Conservation (phyloP, 768 basidiomycete genomes). For the Myochromella boudieri region DNA sequence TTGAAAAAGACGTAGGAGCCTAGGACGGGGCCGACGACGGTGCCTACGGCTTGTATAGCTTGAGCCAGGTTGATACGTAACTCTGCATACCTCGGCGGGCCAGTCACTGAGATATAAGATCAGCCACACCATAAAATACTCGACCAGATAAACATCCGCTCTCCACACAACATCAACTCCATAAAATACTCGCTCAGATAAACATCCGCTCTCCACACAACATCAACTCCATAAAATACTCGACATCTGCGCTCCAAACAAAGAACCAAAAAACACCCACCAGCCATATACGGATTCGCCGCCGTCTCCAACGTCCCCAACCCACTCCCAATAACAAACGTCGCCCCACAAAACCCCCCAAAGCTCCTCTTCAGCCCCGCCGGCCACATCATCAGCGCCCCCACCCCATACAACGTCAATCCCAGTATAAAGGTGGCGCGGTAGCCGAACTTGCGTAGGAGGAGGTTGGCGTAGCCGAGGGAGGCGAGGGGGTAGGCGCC, state of each 20-base stretch:
- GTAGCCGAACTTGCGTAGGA: slow-evolving; percentile 31
- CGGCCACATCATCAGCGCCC: slow-evolving; percentile 35
- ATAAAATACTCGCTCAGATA: too few species aligned
- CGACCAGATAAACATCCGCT: too few species aligned
- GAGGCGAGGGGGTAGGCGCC: slow-evolving; percentile 34
- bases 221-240: neutral
- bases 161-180: neutral
- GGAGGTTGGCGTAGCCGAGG: slow-evolving; percentile 33
- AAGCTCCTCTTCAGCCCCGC: slow-evolving; percentile 31
- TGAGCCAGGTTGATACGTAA: slow-evolving; percentile 34
- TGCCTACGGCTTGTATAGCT: slow-evolving; percentile 31
- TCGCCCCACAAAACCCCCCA: slow-evolving; percentile 35
- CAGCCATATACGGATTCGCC: slow-evolving; percentile 36
- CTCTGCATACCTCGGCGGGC: slow-evolving; percentile 33
- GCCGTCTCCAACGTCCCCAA: slow-evolving; percentile 32
- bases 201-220: too few species aligned
- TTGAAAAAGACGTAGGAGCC: slow-evolving; percentile 35
- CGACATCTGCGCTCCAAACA: too few species aligned
- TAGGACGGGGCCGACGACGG: slow-evolving; percentile 32
- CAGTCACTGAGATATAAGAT: slow-evolving; percentile 22
- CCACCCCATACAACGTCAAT: slow-evolving; percentile 28
- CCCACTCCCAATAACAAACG: slow-evolving; percentile 34
- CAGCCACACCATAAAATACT: neutral
- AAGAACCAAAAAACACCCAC: slow-evolving; percentile 11
- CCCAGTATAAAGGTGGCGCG: slow-evolving; percentile 33